phyloP scores from a whole-genome alignment of 352 stramenopile genomes.

The Phytophthora ohioensis region DNA sequence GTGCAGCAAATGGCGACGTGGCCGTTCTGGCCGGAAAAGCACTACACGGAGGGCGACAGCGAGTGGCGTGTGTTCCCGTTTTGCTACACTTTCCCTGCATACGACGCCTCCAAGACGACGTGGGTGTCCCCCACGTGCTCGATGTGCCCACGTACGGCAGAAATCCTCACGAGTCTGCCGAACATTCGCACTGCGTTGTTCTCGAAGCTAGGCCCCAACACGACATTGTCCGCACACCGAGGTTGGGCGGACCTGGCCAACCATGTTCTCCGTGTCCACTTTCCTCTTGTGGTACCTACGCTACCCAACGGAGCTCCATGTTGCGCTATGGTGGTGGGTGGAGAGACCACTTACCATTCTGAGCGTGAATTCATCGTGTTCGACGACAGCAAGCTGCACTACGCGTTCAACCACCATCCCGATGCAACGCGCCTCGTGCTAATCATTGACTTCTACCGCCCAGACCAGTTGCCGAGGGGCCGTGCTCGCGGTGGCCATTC shows the following conservation, averaged over 20 bases:
- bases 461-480: constrained; percentile 79
- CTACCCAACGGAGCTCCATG: constrained; percentile 61
- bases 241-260: constrained; percentile 92
- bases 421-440: constrained; percentile 78
- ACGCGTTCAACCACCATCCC: constrained; percentile 83
- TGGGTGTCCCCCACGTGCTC: constrained; percentile 83
- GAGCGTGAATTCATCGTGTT: constrained; percentile 89
- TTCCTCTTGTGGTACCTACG: constrained; percentile 74
- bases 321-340: constrained; percentile 84
- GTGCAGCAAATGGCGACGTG: constrained; percentile 68
- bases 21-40: constrained; percentile 89
- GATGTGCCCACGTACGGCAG: constrained; percentile 84
- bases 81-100: constrained; percentile 92
- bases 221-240: constrained; percentile 73
- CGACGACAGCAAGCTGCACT: constrained; percentile 93
- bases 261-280: constrained; percentile 87
- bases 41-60: constrained; percentile 76
- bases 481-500: constrained; percentile 86
- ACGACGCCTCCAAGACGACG: constrained; percentile 80
- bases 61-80: constrained; percentile 91
- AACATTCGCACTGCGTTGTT: constrained; percentile 90
- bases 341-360: constrained; percentile 73
- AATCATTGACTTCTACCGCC: constrained; percentile 91
- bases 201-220: constrained; percentile 87
- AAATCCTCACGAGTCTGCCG: constrained; percentile 67